Evolutionary conservation across 768 basidiomycete species (phyloP), one percentile per base, ranked within the genome.

Genomic region (Mrakia hoshinonis): DNA sequence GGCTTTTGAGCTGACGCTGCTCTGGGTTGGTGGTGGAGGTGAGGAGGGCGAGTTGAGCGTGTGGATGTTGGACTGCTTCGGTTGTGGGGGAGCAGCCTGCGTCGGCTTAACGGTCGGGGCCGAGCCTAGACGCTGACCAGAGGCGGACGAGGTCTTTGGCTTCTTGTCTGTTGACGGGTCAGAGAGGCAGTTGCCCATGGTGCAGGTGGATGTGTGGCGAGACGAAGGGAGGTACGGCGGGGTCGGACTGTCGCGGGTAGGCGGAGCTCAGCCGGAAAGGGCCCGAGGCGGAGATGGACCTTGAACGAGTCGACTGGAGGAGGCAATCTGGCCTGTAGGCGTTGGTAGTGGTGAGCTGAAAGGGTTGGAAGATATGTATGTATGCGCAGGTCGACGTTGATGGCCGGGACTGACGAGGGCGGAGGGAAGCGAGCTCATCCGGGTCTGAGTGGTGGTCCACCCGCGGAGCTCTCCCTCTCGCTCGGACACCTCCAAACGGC

Each of bases 161-260:
- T 62, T 72, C 1, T 29, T 3, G 11, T 52, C 36, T 20, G 55
- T 43, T 22, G 63, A 66, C 2, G 70, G 64, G 34, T 65, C 63
- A 26, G 70, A 72, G 20, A 72, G 65, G 22, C 70, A 72, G 58
- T 61, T 72, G 58, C 70, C 70, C 70, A 72, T 72, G n/a, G n/a
- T n/a, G n/a, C n/a, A n/a, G n/a, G n/a, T n/a, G n/a, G n/a, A n/a
- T n/a, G n/a, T n/a, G 39, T 22, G 64, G 29, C 46, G 7, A 10
- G 46, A n/a, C 22, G 24, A 7, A 11, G 13, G 18, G 39, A 29
- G 46, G 46, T 47, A 1, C 39, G 39, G 15, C 12, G 39, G 5
- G 29, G 46, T 34, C 18, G 61, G 22, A 39, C 9, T 10, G 24
- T 3, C 15, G 36, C 4, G 22, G 22, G 39, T 5, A 10, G 18